phyloP scores from a whole-genome alignment of 2,329 filamentous ascomycete genomes.

The Passalora sequoiae region DNA sequence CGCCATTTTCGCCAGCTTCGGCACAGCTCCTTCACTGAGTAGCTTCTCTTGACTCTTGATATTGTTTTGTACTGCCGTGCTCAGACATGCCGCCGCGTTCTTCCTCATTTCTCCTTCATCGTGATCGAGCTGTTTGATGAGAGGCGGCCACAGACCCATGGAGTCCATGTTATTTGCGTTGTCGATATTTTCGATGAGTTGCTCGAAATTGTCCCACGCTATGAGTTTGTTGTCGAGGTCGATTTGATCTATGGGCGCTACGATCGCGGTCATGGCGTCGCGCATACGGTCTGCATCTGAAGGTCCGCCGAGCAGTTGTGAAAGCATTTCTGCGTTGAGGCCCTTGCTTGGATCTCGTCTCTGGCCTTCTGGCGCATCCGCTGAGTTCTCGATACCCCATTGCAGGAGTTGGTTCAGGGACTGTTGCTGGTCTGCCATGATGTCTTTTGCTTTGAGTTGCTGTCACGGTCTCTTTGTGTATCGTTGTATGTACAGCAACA shows the following conservation, averaged over 20 bases:
- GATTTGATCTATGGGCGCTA: conserved; percentile 49
- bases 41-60: conserved; percentile 72
- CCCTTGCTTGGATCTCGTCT: conserved; percentile 36
- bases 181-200: conserved; percentile 85
- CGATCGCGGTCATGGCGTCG: conserved; percentile 72
- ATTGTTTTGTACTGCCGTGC: conserved; percentile 96
- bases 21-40: conserved; percentile 60
- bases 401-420: conserved; percentile 69
- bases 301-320: conserved; percentile 72
- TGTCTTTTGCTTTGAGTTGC: background rate
- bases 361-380: conserved; percentile 35
- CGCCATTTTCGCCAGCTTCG: conserved; percentile 62
- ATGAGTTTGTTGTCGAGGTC: conserved; percentile 70
- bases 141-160: conserved; percentile 73
- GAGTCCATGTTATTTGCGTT: conserved; percentile 91
- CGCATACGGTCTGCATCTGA: conserved; percentile 91
- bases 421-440: conserved; percentile 24
- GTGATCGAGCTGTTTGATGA: conserved; percentile 65
- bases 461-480: background rate
- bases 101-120: conserved; percentile 67
- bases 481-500: background rate
- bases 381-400: conserved; percentile 67
- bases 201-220: conserved; percentile 93
- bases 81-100: conserved; percentile 91
- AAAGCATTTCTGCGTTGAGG: conserved; percentile 66